A percentile compares a stretch with the other conserved stretches of the same genome.
Conservation (phyloP, 2,329 filamentous ascomycete genomes). For the Calonectria naviculata region DNA sequence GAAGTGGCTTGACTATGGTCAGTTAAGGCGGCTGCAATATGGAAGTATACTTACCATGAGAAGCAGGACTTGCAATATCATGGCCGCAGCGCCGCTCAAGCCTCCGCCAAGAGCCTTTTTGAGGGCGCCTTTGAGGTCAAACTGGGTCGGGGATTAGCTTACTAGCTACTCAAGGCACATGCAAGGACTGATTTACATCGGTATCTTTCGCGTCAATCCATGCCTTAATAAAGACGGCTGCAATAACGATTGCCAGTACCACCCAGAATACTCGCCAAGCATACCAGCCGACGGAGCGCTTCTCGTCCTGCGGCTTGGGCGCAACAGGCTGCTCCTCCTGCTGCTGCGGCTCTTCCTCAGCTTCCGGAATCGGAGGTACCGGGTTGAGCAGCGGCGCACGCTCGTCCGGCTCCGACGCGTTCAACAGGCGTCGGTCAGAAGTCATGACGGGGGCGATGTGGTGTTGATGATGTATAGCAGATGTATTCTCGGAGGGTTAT, state of each 20-base stretch:
- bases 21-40: neutral
- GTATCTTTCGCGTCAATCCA: constrained; percentile 56
- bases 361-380: neutral
- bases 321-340: neutral
- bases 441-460: neutral
- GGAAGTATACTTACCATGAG: constrained; percentile 51
- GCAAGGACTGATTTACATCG: constrained; percentile 44
- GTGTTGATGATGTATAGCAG: neutral
- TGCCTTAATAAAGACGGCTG: constrained; percentile 55
- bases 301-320: constrained; percentile 13
- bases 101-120: constrained; percentile 58
- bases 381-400: constrained; percentile 22
- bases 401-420: constrained; percentile 5
- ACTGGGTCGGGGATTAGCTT: constrained; percentile 41
- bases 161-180: neutral
- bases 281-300: constrained; percentile 19
- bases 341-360: neutral
- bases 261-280: constrained; percentile 50
- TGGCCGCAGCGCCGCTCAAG: constrained; percentile 59
- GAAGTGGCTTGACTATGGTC: constrained; percentile 49
- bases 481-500: neutral
- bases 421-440: neutral
- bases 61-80: constrained; percentile 59
- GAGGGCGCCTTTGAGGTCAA: constrained; percentile 56
- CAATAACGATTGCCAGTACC: constrained; percentile 43